A percentile compares a stretch with the other conserved stretches of the same genome.
Conservation (phyloP, 345 rosid genomes). For the Brassica cretica region DNA sequence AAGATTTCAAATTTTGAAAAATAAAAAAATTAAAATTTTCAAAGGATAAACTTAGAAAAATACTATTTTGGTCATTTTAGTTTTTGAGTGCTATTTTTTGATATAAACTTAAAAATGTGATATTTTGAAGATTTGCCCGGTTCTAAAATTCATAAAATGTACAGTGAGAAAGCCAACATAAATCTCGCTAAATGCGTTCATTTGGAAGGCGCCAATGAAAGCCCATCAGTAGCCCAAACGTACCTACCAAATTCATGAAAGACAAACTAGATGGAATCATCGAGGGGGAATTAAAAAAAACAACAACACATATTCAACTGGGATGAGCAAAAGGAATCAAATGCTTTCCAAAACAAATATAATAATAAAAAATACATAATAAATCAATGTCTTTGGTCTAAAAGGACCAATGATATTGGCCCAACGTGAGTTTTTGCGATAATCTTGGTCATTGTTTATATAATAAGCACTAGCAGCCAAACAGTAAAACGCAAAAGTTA, state of each 20-base stretch:
- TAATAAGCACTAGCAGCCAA: neutral
- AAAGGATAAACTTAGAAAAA: too few relatives aligned
- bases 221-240: neutral
- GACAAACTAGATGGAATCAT: neutral
- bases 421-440: conserved; percentile 17
- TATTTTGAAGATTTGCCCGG: too few relatives aligned
- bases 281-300: neutral
- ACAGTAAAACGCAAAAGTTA: neutral
- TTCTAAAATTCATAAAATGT: neutral
- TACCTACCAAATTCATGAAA: neutral
- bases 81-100: too few relatives aligned
- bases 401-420: conserved; percentile 18
- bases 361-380: neutral
- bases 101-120: too few relatives aligned
- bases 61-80: too few relatives aligned
- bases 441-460: conserved; percentile 1
- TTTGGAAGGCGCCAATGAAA: neutral
- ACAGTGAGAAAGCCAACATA: neutral
- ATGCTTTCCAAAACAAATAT: neutral
- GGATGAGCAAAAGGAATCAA: neutral
- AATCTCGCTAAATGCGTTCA: neutral
- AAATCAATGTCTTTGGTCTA: neutral
- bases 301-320: neutral
- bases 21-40: too few relatives aligned
- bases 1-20: too few relatives aligned